A percentile compares a stretch with the other conserved stretches of the same genome.
phyloP scores from a whole-genome alignment of 768 basidiomycete genomes.

The Lentinula detonsa region DNA sequence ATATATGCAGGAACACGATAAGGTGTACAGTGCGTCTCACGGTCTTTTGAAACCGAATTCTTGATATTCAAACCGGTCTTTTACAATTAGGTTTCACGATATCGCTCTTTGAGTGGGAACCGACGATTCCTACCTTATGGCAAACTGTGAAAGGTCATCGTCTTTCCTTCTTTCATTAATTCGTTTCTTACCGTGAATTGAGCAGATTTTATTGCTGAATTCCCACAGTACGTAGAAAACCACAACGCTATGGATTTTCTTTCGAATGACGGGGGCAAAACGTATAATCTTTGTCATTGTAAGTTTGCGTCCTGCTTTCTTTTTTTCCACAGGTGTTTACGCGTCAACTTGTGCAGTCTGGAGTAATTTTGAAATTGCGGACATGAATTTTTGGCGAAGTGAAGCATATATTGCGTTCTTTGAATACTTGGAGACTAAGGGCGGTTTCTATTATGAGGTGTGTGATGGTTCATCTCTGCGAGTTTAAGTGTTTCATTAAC shows the following conservation, averaged over 20 bases:
- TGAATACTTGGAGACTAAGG: conserved; percentile 70
- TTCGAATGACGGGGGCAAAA: conserved; percentile 58
- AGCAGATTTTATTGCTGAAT: conserved; percentile 57
- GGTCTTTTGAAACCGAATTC: not conserved
- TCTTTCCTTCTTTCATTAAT: not conserved
- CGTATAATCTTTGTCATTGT: conserved; percentile 73
- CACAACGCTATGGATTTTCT: conserved; percentile 72
- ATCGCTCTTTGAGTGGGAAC: conserved; percentile 69
- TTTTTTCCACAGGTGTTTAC: not conserved
- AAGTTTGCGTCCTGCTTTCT: conserved; percentile 12
- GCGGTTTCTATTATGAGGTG: conserved; percentile 92
- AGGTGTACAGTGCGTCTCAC: conserved; percentile 33
- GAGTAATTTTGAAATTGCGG: conserved; percentile 91
- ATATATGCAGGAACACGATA: conserved; percentile 55
- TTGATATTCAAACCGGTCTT: not conserved
- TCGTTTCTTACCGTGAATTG: not conserved
- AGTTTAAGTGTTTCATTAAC: not conserved
- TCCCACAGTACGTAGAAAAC: conserved; percentile 55
- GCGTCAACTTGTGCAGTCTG: conserved; percentile 49
- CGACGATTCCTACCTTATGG: conserved; percentile 83
- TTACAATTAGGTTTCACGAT: conserved; percentile 62
- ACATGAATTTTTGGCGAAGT: conserved; percentile 83
- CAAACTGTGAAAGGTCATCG: conserved; percentile 55
- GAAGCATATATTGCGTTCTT: conserved; percentile 85
- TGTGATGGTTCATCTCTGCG: conserved; percentile 11